Evolutionary conservation across 768 basidiomycete species (phyloP), one percentile per base, ranked within the genome.

Genomic region (Scleroderma citrinum): DNA sequence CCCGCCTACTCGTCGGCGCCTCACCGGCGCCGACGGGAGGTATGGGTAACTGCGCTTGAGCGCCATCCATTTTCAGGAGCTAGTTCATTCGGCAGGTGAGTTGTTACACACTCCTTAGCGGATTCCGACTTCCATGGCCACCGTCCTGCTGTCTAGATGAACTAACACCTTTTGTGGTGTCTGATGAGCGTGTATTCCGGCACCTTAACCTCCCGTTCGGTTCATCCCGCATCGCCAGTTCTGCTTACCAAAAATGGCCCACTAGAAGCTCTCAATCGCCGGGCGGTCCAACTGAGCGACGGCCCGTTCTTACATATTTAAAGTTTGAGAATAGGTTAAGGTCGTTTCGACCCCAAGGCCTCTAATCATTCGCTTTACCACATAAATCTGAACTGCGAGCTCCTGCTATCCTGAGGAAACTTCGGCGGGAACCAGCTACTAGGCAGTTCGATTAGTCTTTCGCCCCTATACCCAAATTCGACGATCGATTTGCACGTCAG

Each of bases 401-500:
- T 72, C 76, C 76, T 76, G 77, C 76, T 78, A 77, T 78, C 77
- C 77, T 78, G 76, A 78, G 84, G 84, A 87, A 86, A 85, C 83
- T 87, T 85, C 81, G 82, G 82, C 80, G 82, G 85, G 83, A 87
- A 87, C 83, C 83, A 87, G 85, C 84, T 85, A 87, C 83, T 87
- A 85, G 77, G 87, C 85, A 85, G 85, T 86, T 87, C 83, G 83
- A 89, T 88, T 87, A 85, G 86, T 88, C 87, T 88, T 88, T 88
- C 83, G 82, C 85, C 87, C 86, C 86, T 87, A 88, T 87, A 87
- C 85, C 84, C 85, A 87, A 85, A 83, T 88, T 85, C 75, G 82
- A 87, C 85, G 82, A 88, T 87, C 82, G 85, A 88, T 88, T 88
- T 89, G 87, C 87, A 88, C 83, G 83, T 87, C 87, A 89, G 87